Evolutionary conservation across 2,329 filamentous ascomycete genomes (phyloP).

Genomic region (Thelonectria blattea): DNA sequence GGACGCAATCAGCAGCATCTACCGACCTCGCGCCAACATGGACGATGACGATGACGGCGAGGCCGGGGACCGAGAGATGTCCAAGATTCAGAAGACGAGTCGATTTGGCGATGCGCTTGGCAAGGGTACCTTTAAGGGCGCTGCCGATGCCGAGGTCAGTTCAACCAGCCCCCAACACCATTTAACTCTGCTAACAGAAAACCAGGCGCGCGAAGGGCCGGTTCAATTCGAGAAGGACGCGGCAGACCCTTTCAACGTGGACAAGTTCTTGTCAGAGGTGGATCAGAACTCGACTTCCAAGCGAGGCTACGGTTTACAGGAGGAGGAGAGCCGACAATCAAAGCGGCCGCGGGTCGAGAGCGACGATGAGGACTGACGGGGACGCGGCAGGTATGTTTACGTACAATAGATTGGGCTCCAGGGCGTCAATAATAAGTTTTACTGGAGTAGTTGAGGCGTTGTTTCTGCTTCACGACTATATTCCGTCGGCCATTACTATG

Average conservation of each 20-base stretch:
- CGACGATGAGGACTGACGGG: constrained; percentile 54
- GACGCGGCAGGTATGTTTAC: constrained; percentile 22
- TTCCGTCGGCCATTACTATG: neutral
- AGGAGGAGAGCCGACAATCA: constrained; percentile 61
- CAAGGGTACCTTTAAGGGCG: constrained; percentile 88
- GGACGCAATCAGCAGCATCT: constrained; percentile 93
- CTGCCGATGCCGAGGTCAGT: constrained; percentile 78
- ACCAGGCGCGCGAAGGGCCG: constrained; percentile 79
- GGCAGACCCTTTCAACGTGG: constrained; percentile 89
- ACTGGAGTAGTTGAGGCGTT: neutral
- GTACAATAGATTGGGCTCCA: constrained; percentile 31
- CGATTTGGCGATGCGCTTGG: constrained; percentile 87
- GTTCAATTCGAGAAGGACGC: constrained; percentile 95
- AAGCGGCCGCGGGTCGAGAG: constrained; percentile 84
- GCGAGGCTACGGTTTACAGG: constrained; percentile 79
- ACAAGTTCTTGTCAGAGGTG: constrained; percentile 88
- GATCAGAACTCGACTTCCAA: constrained; percentile 68
- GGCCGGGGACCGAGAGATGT: constrained; percentile 81
- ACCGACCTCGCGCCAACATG: constrained; percentile 77
- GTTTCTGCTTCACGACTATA: too few species aligned
- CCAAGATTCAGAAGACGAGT: constrained; percentile 83
- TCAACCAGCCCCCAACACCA: neutral
- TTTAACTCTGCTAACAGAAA: constrained; percentile 39
- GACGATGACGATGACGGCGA: constrained; percentile 81
- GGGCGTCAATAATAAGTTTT: constrained; percentile 30